These are phyloP conservation scores for Phytophthora tentaculata DNA, from an alignment of 352 stramenopile species.

Conservation along the genomic window DNA sequence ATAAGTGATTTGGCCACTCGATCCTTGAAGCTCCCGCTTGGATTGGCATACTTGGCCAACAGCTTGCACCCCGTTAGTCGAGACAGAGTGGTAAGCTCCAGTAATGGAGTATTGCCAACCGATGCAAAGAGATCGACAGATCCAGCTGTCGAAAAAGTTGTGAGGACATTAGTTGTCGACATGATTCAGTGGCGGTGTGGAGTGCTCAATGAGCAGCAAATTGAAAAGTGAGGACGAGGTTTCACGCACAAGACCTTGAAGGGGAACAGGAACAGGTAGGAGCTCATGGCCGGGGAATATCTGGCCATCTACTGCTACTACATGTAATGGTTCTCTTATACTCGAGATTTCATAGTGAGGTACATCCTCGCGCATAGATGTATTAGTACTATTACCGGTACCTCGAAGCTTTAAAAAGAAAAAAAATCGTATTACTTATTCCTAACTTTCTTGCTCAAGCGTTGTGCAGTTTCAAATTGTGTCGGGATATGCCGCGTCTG, in stretches of 20 bases:
- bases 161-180: not conserved
- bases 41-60: conserved; percentile 89
- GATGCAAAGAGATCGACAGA: conserved; percentile 68
- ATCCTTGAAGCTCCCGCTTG: conserved; percentile 95
- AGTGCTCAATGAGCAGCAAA: not conserved
- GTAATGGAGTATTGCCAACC: conserved; percentile 77
- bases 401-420: no score
- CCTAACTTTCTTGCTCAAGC: not conserved
- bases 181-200: not conserved
- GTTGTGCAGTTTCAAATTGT: not conserved
- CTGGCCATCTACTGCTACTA: not conserved
- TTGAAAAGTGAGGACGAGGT: conserved; percentile 9
- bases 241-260: no score
- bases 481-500: conserved; percentile 19
- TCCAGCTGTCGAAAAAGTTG: conserved; percentile 10
- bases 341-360: no score
- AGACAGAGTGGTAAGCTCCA: conserved; percentile 72
- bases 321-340: not conserved
- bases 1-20: conserved; percentile 93
- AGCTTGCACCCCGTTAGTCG: conserved; percentile 75
- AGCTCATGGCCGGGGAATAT: not conserved
- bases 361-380: no score
- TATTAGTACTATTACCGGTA: no score
- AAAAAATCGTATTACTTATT: no score
- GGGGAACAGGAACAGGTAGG: not conserved